Base-by-base conservation (phyloP, 208 protist genomes). In the Acanthamoeba lenticulata region DNA sequence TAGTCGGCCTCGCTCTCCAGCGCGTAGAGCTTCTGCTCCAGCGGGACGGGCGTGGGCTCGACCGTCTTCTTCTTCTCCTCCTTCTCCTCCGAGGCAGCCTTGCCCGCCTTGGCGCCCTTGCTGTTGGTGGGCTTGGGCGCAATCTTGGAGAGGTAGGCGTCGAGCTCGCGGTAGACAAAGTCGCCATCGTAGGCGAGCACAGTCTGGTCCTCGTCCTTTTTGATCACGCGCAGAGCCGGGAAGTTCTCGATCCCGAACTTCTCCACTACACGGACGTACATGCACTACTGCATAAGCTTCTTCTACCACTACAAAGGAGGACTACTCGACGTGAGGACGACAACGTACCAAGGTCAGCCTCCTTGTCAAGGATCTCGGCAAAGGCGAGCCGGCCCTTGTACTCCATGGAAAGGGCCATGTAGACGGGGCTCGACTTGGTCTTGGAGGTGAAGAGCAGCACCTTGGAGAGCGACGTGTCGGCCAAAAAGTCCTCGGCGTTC, bases 401-500 rank as follows among this genome's bases (percentile, higher is more conserved):
- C 57, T 91, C 85, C 85, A 72, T 38, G 85, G 49, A 69, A 19
- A 91, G 42, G 49, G 85, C 85, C 52, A 69, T 91, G 55, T 62
- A 91, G 36, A 67, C 47, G 27, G 17, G 27, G 85, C 36, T 38
- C 34, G 85, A 32, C 49, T 67, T 57, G 29, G 85, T 2, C 57
- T 91, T 91, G 49, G 4, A 9, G 52, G 85, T 91, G 52, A 91
- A 91, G 85, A 91, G 85, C 1, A 91, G 29, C 15, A 69, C 85
- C 21, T 40, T n/a, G n/a, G 77, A n/a, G 77, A 88, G 40, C 40
- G n/a, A 13, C 9, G 6, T 55, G 42, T 88, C 38, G 34, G 85
- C 85, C 42, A 91, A 62, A 38, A 88, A 88, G 6, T 55, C 44
- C 21, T 91, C 85, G 32, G 85, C 85, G 52, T 19, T 57, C 85